phyloP scores from a whole-genome alignment of 2,329 filamentous ascomycete genomes.

The Trichoderma citrinoviride region DNA sequence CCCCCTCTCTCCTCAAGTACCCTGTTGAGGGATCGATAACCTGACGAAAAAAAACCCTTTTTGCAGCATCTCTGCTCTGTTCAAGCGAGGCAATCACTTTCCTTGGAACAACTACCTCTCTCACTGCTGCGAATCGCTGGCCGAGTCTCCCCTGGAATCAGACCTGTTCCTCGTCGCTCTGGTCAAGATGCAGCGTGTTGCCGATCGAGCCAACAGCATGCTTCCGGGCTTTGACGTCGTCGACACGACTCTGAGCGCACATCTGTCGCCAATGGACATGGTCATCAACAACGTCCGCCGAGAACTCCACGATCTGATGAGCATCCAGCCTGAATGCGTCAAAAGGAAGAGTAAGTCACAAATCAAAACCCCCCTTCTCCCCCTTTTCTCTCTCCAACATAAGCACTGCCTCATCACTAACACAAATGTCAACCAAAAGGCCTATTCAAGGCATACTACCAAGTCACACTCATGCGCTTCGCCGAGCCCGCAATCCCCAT shows the following conservation, averaged over 20 bases:
- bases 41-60: background rate
- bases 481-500: constrained; percentile 40
- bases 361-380: background rate
- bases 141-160: constrained; percentile 32
- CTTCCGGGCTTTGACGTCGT: constrained; percentile 27
- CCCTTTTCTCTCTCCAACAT: background rate
- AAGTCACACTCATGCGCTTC: constrained; percentile 35
- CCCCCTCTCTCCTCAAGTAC: background rate
- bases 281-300: constrained; percentile 34
- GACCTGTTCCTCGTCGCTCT: constrained; percentile 36
- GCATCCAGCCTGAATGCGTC: constrained; percentile 26
- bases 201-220: constrained; percentile 31
- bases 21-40: background rate
- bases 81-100: constrained; percentile 35
- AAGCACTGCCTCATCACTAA: background rate
- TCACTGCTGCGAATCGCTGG: constrained; percentile 36
- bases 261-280: constrained; percentile 34
- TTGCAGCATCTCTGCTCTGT: constrained; percentile 30
- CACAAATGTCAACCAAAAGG: constrained; percentile 25
- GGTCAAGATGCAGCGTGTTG: constrained; percentile 36
- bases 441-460: constrained; percentile 37
- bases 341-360: constrained; percentile 25
- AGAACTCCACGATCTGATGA: constrained; percentile 34
- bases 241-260: constrained; percentile 10
- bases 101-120: constrained; percentile 36